A percentile compares a stretch with the other conserved stretches of the same genome.
Conservation (phyloP, 139 green algal genomes). For the Tetraselmis chui region DNA sequence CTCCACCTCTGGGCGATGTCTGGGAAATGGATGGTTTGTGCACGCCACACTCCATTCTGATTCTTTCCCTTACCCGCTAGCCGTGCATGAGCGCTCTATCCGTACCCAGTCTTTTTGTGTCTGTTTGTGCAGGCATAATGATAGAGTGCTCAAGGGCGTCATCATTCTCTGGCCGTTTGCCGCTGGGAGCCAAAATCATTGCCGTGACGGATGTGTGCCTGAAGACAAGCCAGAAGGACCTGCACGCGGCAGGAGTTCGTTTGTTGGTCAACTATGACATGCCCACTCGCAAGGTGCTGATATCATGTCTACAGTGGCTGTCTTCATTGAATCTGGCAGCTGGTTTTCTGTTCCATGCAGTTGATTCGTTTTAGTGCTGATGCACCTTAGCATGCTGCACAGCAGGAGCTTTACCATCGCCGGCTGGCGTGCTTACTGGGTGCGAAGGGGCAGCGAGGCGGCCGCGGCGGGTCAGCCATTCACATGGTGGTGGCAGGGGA, state of each 20-base stretch:
- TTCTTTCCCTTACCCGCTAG: too few relatives aligned
- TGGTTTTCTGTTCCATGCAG: too few relatives aligned
- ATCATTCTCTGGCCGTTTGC: too few relatives aligned
- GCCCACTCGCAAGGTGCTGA: background rate
- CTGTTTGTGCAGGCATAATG: too few relatives aligned
- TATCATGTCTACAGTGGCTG: too few relatives aligned
- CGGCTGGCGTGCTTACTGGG: background rate
- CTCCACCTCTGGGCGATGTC: background rate
- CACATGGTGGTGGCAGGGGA: background rate
- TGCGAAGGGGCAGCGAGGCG: background rate
- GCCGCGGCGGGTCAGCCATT: background rate
- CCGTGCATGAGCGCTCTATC: too few relatives aligned
- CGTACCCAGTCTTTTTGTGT: too few relatives aligned
- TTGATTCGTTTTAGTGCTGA: too few relatives aligned
- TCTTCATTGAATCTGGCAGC: too few relatives aligned
- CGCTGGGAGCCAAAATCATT: background rate
- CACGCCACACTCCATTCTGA: too few relatives aligned
- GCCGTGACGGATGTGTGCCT: background rate
- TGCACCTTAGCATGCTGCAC: too few relatives aligned
- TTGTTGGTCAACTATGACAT: background rate
- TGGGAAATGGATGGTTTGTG: background rate
- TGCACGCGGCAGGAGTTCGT: background rate
- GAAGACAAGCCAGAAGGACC: background rate
- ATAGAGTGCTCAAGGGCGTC: too few relatives aligned
- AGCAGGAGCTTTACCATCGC: background rate